Conservation (phyloP, 164 flowering plant genomes). For the Sextonia rubra region DNA sequence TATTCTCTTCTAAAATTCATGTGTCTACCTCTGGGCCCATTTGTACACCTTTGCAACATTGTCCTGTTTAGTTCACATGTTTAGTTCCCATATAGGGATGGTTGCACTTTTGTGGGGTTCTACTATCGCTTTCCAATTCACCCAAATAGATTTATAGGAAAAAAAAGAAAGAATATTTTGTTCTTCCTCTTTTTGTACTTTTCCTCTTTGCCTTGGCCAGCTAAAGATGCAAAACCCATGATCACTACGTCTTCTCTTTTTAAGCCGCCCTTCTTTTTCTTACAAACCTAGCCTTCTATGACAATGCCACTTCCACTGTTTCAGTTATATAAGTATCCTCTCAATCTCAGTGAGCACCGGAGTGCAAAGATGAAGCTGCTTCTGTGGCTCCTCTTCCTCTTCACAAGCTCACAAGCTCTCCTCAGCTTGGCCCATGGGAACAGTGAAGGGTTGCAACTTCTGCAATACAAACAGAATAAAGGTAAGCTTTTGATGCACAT, state of each 20-base stretch:
- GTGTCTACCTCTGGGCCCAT: no score
- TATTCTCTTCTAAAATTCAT: no score
- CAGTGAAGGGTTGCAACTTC: neutral
- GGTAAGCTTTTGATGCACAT: no score
- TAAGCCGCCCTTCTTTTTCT: neutral
- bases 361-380: neutral
- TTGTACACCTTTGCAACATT: no score
- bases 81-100: no score
- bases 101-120: no score
- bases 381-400: neutral
- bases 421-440: neutral
- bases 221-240: neutral
- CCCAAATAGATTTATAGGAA: no score
- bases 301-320: neutral
- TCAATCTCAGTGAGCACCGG: neutral
- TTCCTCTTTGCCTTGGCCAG: neutral
- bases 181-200: no score
- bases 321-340: neutral
- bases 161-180: no score
- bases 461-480: neutral
- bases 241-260: no score
- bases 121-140: no score
- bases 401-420: neutral
- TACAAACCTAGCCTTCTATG: neutral
- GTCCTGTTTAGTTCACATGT: no score